Evolutionary conservation across 208 protist genomes (phyloP), one percentile per base, ranked within the genome.

Genomic region (Leishmania tarentolae): DNA sequence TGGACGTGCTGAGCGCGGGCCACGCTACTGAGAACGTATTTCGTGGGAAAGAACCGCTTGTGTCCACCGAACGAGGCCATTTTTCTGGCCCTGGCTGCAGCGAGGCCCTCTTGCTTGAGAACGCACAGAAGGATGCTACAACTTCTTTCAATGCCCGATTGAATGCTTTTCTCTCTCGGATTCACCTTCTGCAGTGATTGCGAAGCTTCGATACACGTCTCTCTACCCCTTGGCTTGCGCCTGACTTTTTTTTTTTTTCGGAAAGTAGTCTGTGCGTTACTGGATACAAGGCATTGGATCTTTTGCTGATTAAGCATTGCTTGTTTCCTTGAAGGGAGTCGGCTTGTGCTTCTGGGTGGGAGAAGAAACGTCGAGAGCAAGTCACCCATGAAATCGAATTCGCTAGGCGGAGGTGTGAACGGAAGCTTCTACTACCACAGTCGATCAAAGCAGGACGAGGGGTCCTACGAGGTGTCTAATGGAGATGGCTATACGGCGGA

Each of bases 401-500:
- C n/a, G 8, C 59, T 31, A 35, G 57, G 74, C 35, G 74, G 19
- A 44, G 71, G 73, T 52, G 79, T 57, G 7, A 50, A 24, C 73
- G 80, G 24, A 50, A 75, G 56, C 28, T 75, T 77, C 61, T 47
- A 84, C 71, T 81, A 84, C 61, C 40, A 52, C 42, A 44, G 50
- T 56, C 77, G 80, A 35, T 74, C 82, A 28, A 84, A 82, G 31
- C 56, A 57, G 40, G 81, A 84, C 31, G 84, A 84, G 3, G 75
- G 21, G 17, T 77, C 81, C 28, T 78, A 85, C 47, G 68, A 73
- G 2, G 68, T 53, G 35, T 83, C 82, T 5, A 53, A 68, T 1
- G 76, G 76, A 5, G 82, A 85, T 37, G 82, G 50, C 65, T 87
- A 83, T 61, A 71, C 76, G 37, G 53, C 75, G 1, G 82, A 85